Evolutionary conservation across 2,329 filamentous ascomycete species (phyloP), one percentile per base, ranked within the genome.

Genomic region (Aspergillus thermomutatus): DNA sequence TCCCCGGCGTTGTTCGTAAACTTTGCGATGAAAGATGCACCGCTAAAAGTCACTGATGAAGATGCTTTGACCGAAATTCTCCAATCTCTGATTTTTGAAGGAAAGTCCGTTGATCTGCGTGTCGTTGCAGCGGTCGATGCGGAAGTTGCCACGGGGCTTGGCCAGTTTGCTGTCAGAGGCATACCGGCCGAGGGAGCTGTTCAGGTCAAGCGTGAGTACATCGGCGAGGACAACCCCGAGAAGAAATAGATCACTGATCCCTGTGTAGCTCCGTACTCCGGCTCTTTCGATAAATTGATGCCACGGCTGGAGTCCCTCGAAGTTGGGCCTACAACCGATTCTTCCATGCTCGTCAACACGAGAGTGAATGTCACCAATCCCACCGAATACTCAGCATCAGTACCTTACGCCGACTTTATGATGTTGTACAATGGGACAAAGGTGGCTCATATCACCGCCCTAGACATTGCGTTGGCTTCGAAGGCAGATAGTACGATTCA

Each of bases 191-290:
- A 92, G 79, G 92, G 94, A 66, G 84, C 87, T 69, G 87, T 99
- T 70, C 90, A 90, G 76, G 85, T 97, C 79, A 95, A 96, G 84
- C 90, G 92, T 96, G 88, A 86, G 92, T 91, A 67, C 59, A 64
- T 61, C 63, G 64, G 63, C 58, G 60, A 59, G 46, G 59, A 48
- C 48, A 64, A 59, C 54, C 59, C 21, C 23, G 23, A 56, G 51
- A 60, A 60, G 64, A 65, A 67, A 66, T 62, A 60, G 64, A 53
- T 54, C 54, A 61, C 65, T 71, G 56, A 68, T 59, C 47, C 57
- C 50, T 47, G 61, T 60, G 61, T 72, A 89, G 88, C 85, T 64
- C 78, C 88, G 52, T 82, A 83, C 52, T 80, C 80, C 55, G 82
- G 82, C 60, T 76, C 72, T 14, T 66, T 82, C 58, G 70, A 75